Conservation (phyloP, 441 rosid species). For the Theobroma grandiflorum region DNA sequence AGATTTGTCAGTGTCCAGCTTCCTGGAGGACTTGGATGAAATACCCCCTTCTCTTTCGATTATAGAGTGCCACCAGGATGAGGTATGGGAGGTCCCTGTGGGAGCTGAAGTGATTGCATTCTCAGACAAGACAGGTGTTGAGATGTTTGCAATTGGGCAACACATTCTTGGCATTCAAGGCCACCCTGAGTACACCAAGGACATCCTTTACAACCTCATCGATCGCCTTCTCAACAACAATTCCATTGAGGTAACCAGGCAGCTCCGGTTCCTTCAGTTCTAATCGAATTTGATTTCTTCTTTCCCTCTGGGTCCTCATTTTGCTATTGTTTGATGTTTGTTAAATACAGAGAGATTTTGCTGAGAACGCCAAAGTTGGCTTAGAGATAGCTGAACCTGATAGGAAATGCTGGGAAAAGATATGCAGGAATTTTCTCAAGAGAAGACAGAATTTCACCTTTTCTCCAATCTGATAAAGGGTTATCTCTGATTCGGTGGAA, state of each 20-base stretch:
- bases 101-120: slow-evolving; percentile 74
- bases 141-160: slow-evolving; percentile 64
- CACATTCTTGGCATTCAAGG: slow-evolving; percentile 86
- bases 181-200: slow-evolving; percentile 89
- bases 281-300: neutral
- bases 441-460: slow-evolving; percentile 24
- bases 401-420: slow-evolving; percentile 63
- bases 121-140: slow-evolving; percentile 78
- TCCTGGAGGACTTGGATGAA: slow-evolving; percentile 35
- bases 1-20: slow-evolving; percentile 39
- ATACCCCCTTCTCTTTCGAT: slow-evolving; percentile 55
- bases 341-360: slow-evolving; percentile 55
- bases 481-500: neutral
- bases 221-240: slow-evolving; percentile 63
- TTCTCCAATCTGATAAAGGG: neutral
- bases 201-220: slow-evolving; percentile 65
- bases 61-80: slow-evolving; percentile 84
- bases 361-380: slow-evolving; percentile 62
- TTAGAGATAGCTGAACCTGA: slow-evolving; percentile 72
- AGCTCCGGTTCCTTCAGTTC: neutral
- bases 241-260: slow-evolving; percentile 50
- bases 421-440: slow-evolving; percentile 79
- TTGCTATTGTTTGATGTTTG: neutral
- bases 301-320: neutral
- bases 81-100: slow-evolving; percentile 77